These are phyloP conservation scores for Pseudogymnoascus sp. DNA, from an alignment of 2,329 filamentous ascomycete species.

Conservation along the genomic window DNA sequence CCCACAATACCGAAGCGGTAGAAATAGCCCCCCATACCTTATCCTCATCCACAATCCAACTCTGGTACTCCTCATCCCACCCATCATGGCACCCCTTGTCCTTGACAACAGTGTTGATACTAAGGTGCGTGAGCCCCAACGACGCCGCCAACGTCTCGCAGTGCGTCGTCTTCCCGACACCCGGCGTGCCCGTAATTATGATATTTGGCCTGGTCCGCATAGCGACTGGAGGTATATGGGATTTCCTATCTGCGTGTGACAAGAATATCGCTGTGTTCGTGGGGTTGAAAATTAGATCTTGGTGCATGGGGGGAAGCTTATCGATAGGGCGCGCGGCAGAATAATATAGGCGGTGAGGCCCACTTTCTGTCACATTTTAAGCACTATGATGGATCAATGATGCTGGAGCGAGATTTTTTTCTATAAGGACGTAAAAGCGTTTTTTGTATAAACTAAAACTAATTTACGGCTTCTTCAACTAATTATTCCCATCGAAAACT, in stretches of 20 bases:
- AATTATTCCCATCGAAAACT: background rate
- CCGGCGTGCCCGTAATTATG: constrained; percentile 90
- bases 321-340: constrained; percentile 11
- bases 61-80: constrained; percentile 76
- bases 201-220: constrained; percentile 68
- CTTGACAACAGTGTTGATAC: constrained; percentile 87
- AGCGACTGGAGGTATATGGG: constrained; percentile 16
- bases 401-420: background rate
- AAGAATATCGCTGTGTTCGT: background rate
- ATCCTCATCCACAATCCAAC: constrained; percentile 94
- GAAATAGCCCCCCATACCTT: constrained; percentile 50
- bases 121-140: constrained; percentile 72
- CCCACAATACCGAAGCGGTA: background rate
- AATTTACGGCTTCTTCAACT: background rate
- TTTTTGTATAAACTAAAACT: background rate
- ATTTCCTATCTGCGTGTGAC: background rate
- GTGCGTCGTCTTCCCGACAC: constrained; percentile 92
- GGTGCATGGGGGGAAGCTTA: constrained; percentile 5
- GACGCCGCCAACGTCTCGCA: constrained; percentile 71
- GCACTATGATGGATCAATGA: background rate
- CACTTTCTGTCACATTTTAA: background rate
- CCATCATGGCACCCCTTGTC: constrained; percentile 80
- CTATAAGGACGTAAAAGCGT: background rate
- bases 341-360: background rate
- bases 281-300: constrained; percentile 6